Evolutionary conservation across 1,139 yeast species (phyloP), one percentile per base, ranked within the genome.

Genomic region (Lodderomyces margitis): DNA sequence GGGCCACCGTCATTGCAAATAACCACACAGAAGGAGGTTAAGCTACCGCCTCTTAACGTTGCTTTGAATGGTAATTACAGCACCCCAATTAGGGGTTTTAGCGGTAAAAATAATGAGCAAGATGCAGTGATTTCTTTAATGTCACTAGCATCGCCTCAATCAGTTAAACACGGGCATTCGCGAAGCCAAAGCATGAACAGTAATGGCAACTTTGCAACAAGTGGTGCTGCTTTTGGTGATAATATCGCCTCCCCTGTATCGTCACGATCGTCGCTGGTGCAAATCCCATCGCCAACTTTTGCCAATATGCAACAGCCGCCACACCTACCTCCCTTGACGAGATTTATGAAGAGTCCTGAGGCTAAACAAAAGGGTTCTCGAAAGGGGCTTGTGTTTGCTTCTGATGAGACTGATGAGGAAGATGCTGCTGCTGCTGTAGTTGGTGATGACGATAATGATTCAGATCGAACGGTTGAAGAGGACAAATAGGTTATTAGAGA

Each of bases 101-200:
- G 43, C 11, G 43, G 38, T 4, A 48, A 47, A 24, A 50, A 58
- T 34, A 63, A 56, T 46, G 77, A 70, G 46, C 73, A 70, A 48
- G 77, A 70, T 38, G 77, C 77, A 1, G 73, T 70, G 10, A 55
- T 62, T 38, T 69, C 75, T 14, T 57, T 71, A 40, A 71, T 71
- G 76, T 68, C 75, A 30, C 56, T 71, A 37, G 62, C 75, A 25
- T 67, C 74, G 4, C 75, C 76, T 1, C 74, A 69, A 48, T 46
- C 66, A 4, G 55, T 57, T 25, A 68, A 65, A 43, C 63, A 62
- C 46, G 38, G 50, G 17, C 36, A 33, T 21, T 60, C 66, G 36
- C 45, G 72, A 38, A 59, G 55, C 21, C 70, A 62, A 24, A 68
- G 73, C 45, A 48, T 56, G 38, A 59, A 52, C 40, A 28, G 32